These are phyloP conservation scores for Lavandula angustifolia DNA, from an alignment of 257 asterid genomes.

Conservation along the genomic window DNA sequence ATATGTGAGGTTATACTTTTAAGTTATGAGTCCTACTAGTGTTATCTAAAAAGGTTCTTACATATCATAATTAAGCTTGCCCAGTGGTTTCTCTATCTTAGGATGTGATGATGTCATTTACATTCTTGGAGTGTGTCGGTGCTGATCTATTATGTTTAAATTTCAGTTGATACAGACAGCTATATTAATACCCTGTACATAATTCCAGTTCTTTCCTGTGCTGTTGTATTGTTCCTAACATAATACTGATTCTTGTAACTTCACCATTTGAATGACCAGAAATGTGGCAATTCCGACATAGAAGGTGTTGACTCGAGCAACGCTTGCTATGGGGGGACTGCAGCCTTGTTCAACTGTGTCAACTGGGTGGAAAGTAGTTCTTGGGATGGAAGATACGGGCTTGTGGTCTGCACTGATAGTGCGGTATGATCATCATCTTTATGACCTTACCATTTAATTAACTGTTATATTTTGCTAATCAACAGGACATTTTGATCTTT, in stretches of 20 bases:
- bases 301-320: constrained; percentile 99
- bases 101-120: constrained; percentile 11
- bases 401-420: constrained; percentile 98
- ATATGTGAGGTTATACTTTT: background rate
- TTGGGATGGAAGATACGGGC: constrained; percentile 99
- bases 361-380: constrained; percentile 98
- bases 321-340: constrained; percentile 99
- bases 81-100: background rate
- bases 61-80: background rate
- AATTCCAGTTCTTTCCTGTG: background rate
- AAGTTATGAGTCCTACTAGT: background rate
- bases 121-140: background rate
- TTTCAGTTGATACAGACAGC: background rate
- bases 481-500: too few relatives aligned
- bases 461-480: background rate
- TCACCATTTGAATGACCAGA: constrained; percentile 49
- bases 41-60: constrained; percentile 11
- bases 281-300: constrained; percentile 85
- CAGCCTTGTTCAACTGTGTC: constrained; percentile 90
- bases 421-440: constrained; percentile 63
- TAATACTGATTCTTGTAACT: constrained; percentile 22
- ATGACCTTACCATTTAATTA: constrained; percentile 14
- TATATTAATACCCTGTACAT: background rate
- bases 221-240: background rate
- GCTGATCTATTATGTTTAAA: constrained; percentile 1